Conservation (phyloP, 805 yeast genomes). For the Schizosaccharomyces pombe region ASM294v3 CU329670.1:1531501-1532000, state of each 20-base stretch:
- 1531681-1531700: slow-evolving; percentile 46
- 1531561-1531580: slow-evolving; percentile 56
- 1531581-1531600: slow-evolving; percentile 18
- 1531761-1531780: neutral
- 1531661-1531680: slow-evolving; percentile 59
- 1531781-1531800: neutral
- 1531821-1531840: neutral
- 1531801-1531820: neutral
- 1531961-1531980: neutral
- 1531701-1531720: slow-evolving; percentile 79
- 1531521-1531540: slow-evolving; percentile 57
- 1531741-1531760: slow-evolving; percentile 53
- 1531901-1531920: neutral
- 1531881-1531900: neutral
- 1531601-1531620: slow-evolving; percentile 33
- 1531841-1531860: neutral
- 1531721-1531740: slow-evolving; percentile 87
- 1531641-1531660: slow-evolving; percentile 61
- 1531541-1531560: slow-evolving; percentile 53
- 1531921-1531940: neutral
- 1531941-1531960: neutral
- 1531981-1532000: neutral
- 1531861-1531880: neutral
- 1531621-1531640: slow-evolving; percentile 98
- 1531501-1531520: slow-evolving; percentile 66